Base-by-base conservation (phyloP, 148 eudicot genomes). In the Drosera capensis region DNA sequence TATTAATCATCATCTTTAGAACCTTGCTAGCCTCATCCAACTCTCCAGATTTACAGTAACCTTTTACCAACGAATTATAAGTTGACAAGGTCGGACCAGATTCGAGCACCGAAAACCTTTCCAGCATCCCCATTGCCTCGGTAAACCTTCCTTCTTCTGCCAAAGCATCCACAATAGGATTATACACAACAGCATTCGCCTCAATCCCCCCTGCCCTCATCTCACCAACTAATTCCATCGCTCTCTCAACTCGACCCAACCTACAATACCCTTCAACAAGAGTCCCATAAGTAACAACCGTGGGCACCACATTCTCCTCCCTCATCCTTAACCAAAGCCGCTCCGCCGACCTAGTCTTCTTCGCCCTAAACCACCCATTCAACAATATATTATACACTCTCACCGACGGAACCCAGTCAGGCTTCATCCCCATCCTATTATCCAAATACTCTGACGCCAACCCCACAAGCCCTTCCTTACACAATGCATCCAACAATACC, bases 31-130 rank as follows among this genome's bases (percentile, higher is more conserved):
- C 92, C 42, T 74, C 92, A 14, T 25, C 71, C 25, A 85, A 48
- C 62, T 85, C 80, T n/a, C 74, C 80, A 7, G 74, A 80, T 65
- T 73, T 68, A 72, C 95, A 85, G 53, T 74, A 80, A 30, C 80
- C 79, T 35, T 76, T 73, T 19, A 80, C 77, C 38, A 85, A 68
- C n/a, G 83, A 75, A 63, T 85, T 73, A 57, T 67, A 80, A 0
- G 92, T 74, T 30, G 69, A 72, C 34, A 74, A 29, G 54, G 68
- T 72, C 3, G 95, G 95, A 40, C 92, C 83, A 0, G 67, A 52
- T 43, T 85, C 83, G 46, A 80, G 43, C 52, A 80, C 71, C 39
- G 48, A 46, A 64, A 77, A 68, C 43, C 86, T 51, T 57, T 85
- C 95, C 57, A 80, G 59, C 59, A 80, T 61, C 51, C 74, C 86